Conservation (phyloP, 805 yeast genomes). For the Ogataea trehalophila region DNA sequence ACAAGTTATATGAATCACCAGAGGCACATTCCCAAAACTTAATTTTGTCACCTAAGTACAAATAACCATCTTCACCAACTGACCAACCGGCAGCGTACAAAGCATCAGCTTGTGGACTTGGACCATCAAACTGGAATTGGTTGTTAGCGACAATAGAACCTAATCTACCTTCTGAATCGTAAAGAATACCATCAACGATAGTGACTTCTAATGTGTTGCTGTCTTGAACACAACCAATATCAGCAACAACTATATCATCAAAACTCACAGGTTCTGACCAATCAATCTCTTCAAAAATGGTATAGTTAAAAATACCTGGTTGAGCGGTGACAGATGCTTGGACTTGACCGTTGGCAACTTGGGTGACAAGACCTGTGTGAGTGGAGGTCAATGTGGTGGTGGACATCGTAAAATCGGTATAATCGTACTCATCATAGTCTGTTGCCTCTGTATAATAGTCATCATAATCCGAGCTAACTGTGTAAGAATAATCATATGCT, state of each 20-base stretch:
- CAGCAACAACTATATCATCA: slow-evolving; percentile 76
- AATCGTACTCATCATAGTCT: background rate
- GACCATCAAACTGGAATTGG: slow-evolving; percentile 70
- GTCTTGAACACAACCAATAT: slow-evolving; percentile 78
- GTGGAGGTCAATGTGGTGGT: slow-evolving; percentile 33
- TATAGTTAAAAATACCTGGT: slow-evolving; percentile 31
- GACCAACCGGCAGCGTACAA: slow-evolving; percentile 55
- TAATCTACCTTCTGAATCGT: slow-evolving; percentile 53
- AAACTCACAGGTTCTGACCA: slow-evolving; percentile 59
- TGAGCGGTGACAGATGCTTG: slow-evolving; percentile 30
- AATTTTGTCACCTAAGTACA: no score
- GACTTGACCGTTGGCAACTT: slow-evolving; percentile 39
- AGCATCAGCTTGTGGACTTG: slow-evolving; percentile 77
- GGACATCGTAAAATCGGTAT: background rate
- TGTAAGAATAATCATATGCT: background rate
- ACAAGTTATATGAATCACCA: slow-evolving; percentile 75
- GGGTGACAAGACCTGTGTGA: slow-evolving; percentile 11
- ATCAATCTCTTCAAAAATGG: slow-evolving; percentile 47
- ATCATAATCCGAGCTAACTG: no score
- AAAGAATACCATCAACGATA: slow-evolving; percentile 33
- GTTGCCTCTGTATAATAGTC: background rate
- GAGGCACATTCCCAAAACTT: slow-evolving; percentile 71
- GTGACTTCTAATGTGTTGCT: slow-evolving; percentile 50
- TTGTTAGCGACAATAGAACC: slow-evolving; percentile 74
- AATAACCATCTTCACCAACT: slow-evolving; percentile 56